Percentiles rank a stretch among this genome's conserved stretches.
Evolutionary conservation across 352 stramenopile species (phyloP).

Genomic region (Phytopythium kandeliae): DNA sequence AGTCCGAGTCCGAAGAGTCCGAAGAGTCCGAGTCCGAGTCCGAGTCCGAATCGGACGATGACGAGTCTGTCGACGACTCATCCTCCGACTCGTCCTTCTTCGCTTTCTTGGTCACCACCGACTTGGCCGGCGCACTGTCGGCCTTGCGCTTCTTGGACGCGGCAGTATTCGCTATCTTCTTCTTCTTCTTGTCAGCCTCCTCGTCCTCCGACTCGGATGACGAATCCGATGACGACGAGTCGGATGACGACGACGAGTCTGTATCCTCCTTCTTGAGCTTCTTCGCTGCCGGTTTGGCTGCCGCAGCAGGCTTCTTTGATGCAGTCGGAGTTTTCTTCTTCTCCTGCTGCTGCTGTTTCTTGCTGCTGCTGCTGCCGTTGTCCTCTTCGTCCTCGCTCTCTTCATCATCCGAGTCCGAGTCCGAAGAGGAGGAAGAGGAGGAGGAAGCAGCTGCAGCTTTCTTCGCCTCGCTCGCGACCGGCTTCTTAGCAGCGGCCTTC

Average conservation of each 20-base stretch:
- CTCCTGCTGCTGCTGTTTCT: conserved; percentile 17
- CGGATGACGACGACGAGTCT: conserved; percentile 3
- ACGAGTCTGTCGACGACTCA: conserved; percentile 43
- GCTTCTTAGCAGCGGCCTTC: conserved; percentile 18
- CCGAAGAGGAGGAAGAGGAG: conserved; percentile 20
- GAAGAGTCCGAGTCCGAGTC: conserved; percentile 47
- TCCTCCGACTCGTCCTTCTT: conserved; percentile 31
- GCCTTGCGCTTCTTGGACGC: conserved; percentile 51
- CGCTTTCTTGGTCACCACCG: conserved; percentile 25
- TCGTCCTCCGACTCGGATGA: conserved; percentile 18
- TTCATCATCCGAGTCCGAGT: conserved; percentile 45
- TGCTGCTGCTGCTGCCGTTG: conserved; percentile 30
- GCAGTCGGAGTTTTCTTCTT: background rate
- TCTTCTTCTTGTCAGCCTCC: conserved; percentile 23
- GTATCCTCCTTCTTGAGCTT: conserved; percentile 11
- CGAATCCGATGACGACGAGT: conserved; percentile 35
- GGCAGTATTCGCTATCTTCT: conserved; percentile 9
- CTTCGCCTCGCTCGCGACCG: conserved; percentile 12
- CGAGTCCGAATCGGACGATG: conserved; percentile 35
- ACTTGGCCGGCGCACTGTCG: conserved; percentile 17
- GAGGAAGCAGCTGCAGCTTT: conserved; percentile 24
- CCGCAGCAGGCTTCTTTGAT: conserved; percentile 10
- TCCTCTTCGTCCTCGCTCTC: no score
- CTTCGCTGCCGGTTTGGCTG: conserved; percentile 13
- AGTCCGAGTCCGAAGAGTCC: no score